A percentile compares a stretch with the other conserved stretches of the same genome.
These are phyloP conservation scores for Penicillium tannophilum DNA, from an alignment of 495 filamentous ascomycete genomes.

Conservation along the genomic window DNA sequence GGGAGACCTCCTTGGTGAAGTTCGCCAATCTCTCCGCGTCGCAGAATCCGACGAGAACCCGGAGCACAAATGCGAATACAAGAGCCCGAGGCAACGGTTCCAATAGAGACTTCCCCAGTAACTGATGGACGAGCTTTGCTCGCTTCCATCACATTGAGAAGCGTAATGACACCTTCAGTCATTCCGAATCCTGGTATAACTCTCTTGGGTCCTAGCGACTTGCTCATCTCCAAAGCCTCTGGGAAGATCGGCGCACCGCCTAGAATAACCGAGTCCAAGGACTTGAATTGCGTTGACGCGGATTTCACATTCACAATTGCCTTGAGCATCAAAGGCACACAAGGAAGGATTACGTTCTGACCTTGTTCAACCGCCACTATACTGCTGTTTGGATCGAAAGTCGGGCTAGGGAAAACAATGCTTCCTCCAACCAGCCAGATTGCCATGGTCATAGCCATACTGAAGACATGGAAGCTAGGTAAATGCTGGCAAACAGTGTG, in stretches of 20 bases:
- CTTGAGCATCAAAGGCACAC: conserved; percentile 38
- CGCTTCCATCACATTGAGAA: conserved; percentile 18
- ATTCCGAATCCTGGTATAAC: conserved; percentile 39
- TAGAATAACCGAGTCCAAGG: conserved; percentile 28
- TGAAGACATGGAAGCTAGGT: conserved; percentile 41
- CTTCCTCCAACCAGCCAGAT: conserved; percentile 35
- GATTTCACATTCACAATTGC: conserved; percentile 24
- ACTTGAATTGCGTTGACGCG: neutral
- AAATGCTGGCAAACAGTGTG: conserved; percentile 36
- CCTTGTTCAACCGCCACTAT: conserved; percentile 29
- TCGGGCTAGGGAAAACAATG: conserved; percentile 32
- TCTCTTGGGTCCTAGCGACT: conserved; percentile 23
- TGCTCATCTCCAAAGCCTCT: conserved; percentile 29
- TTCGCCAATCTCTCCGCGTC: conserved; percentile 38
- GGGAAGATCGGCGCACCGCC: conserved; percentile 34
- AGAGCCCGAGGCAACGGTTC: conserved; percentile 31
- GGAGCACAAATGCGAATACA: conserved; percentile 38
- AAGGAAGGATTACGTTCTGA: conserved; percentile 30
- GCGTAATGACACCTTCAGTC: conserved; percentile 34
- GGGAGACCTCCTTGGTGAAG: conserved; percentile 37
- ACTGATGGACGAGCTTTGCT: conserved; percentile 6
- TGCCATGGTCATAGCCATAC: conserved; percentile 30
- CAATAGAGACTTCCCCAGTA: conserved; percentile 23
- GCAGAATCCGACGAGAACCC: conserved; percentile 23
- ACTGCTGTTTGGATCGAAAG: conserved; percentile 36